Base-by-base conservation (phyloP, 768 basidiomycete species). In the Phylloporus arenicola region DNA sequence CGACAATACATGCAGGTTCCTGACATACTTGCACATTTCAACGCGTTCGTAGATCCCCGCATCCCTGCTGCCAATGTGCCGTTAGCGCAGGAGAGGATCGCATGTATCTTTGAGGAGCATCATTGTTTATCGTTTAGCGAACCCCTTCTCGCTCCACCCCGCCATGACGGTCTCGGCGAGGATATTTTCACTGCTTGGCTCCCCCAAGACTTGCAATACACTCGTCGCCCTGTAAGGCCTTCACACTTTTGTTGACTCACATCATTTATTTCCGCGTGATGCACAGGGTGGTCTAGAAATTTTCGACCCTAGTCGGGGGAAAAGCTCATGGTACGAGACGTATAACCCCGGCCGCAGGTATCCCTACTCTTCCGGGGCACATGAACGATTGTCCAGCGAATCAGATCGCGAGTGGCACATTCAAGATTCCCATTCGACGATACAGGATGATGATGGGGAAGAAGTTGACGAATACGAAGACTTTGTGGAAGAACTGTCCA, bases 141-240 rank as follows among this genome's bases (percentile, higher is more conserved):
- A 33, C 72, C 71, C 2, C 60, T 79, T 37, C 12, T 49, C 29
- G 58, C 68, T 31, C 73, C 73, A 6, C 50, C 60, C 2, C 70
- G 71, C 52, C 63, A 55, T 30, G 57, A 61, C 16, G 70, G 64
- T 35, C 33, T 53, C n/a, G 74, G 70, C 3, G 74, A 77, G 51
- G 72, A 78, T 55, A 53, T 77, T 44, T 64, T 77, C 30, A 77
- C 75, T 50, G 76, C 73, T 29, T 79, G 76, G 77, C 53, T 77
- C 31, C 78, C 78, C 39, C 62, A 56, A 56, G 66, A 71, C 30
- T 20, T 67, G 35, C 59, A 51, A 16, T 55, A 78, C 47, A 64
- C 57, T 31, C 64, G 65, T 38, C 57, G 56, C 29, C 53, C 70
- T 45, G 75, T 75, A 45, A 56, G 73, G 56, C 44, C 39, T 39